Evolutionary conservation across 129 eudicot genomes (phyloP), one percentile per base, ranked within the genome.

Genomic region (Flaveria brownii): DNA sequence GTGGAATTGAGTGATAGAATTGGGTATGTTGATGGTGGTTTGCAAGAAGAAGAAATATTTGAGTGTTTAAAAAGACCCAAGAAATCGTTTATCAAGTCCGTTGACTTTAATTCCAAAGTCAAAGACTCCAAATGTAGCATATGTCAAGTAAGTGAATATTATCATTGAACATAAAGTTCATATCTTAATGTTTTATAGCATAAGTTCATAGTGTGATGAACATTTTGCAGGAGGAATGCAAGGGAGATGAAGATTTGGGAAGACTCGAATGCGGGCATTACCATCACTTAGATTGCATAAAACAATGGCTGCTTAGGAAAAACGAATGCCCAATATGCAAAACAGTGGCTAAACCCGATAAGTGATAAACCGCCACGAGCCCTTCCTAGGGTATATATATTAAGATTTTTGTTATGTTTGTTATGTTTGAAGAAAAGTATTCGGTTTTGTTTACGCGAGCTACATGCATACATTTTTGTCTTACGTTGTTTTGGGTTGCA

Each of bases 231-330:
- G 88, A 78, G 23, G 86, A 76, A 74, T 82, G 81, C 66, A 75
- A 78, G 80, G 82, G 73, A 60, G 78, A 75, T 64, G 86, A 85
- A 30, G 79, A 82, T 17, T 57, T 85, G 71, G 86, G 88, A 22
- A 70, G 45, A 57, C 86, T 85, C 8, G 84, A 79, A 39, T 85
- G 86, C 12, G 86, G 88, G 56, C 88, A 85, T 66, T 78, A 77
- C 73, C 84, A 82, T 82, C 86, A 85, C 67, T 75, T 82, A 20
- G 70, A 78, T 75, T 85, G 89, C 86, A 85, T 85, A 71, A 79
- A 85, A 75, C 86, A 82, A 63, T 82, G 86, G 89, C 82, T 85
- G 11, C 79, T 78, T 50, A 70, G 70, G 22, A 85, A 82, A 68
- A 85, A 82, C 12, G 83, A 73, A 51, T 85, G 89, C 59, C 89